phyloP scores from a whole-genome alignment of 805 yeast species.

The Spathaspora hagerdaliae region DNA sequence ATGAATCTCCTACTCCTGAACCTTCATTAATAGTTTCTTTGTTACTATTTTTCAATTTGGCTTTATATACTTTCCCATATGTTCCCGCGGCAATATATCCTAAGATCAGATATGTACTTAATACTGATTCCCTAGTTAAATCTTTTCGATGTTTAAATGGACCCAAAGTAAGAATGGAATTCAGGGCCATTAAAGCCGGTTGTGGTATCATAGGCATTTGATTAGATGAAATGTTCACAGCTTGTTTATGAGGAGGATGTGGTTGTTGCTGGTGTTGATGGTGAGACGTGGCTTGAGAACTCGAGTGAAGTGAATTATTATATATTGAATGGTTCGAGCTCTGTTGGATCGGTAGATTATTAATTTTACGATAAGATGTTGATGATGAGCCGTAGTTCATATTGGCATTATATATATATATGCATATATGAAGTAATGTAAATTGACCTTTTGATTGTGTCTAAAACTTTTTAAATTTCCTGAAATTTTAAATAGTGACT shows the following conservation, averaged over 20 bases:
- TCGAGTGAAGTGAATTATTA: too few relatives aligned
- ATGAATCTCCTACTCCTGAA: neutral
- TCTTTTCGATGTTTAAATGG: conserved; percentile 54
- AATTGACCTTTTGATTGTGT: too few relatives aligned
- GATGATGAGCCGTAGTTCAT: conserved; percentile 3
- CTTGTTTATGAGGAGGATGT: neutral
- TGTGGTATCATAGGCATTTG: conserved; percentile 26
- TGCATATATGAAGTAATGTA: neutral
- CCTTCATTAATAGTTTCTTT: conserved; percentile 10
- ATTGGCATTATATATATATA: neutral
- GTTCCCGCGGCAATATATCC: conserved; percentile 99
- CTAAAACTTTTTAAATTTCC: too few relatives aligned
- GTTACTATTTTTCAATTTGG: conserved; percentile 43
- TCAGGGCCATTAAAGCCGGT: conserved; percentile 37
- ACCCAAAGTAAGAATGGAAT: conserved; percentile 36
- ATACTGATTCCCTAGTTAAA: conserved; percentile 61
- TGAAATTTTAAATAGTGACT: too few relatives aligned
- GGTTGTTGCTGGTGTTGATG: neutral
- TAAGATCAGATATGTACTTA: conserved; percentile 79
- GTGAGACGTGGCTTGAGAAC: neutral
- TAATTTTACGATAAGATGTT: conserved; percentile 1
- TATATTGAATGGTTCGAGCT: neutral
- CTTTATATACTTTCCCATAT: conserved; percentile 93
- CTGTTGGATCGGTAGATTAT: neutral
- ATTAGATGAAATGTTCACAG: conserved; percentile 1